Evolutionary conservation across 352 stramenopile genomes (phyloP), one percentile per base, ranked within the genome.

Genomic region (Pythium utonaiense): DNA sequence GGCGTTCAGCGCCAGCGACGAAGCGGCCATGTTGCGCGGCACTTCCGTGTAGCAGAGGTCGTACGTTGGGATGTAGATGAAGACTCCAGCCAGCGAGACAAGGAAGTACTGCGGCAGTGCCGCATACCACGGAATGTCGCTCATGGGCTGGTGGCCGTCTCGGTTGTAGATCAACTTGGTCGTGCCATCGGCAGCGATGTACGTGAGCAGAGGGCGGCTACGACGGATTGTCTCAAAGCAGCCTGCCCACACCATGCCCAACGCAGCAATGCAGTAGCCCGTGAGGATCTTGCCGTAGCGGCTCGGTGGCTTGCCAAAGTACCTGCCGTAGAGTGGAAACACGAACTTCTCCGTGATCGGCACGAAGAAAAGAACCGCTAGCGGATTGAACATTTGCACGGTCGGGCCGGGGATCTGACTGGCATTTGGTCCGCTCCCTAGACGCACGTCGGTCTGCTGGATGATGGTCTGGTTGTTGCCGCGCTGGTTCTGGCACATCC

Each of bases 21-120:
- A 75, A 24, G 55, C 62, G 33, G 66, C 57, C 66, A 80, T 75
- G 44, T 28, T 67, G 56, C 54, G 41, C 8, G 71, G 71, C 25
- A 79, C 68, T 38, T 79, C 71, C n/a, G 68, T 69, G 68, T 79
- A 79, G 40, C 63, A 70, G 38, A 79, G 64, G 40, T 76, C 66
- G 60, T 79, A 76, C 21, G 65, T 64, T 54, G 66, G 50, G 48
- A 68, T 62, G 27, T 51, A 36, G 19, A 68, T 62, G 30, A 68
- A 59, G 14, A 62, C 47, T 3, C 54, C 53, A 7, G 61, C 68
- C 19, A 75, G 62, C 21, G 71, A 61, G 7, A 76, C 60, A 5
- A 79, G 53, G 17, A 74, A 49, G 53, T 86, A 86, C 33, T 86
- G 65, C 16, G 70, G 71, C 16, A 86, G 70, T 40, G 59, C 73